These are phyloP conservation scores for Phytophthora boehmeriae DNA, from an alignment of 352 stramenopile species.

Conservation along the genomic window DNA sequence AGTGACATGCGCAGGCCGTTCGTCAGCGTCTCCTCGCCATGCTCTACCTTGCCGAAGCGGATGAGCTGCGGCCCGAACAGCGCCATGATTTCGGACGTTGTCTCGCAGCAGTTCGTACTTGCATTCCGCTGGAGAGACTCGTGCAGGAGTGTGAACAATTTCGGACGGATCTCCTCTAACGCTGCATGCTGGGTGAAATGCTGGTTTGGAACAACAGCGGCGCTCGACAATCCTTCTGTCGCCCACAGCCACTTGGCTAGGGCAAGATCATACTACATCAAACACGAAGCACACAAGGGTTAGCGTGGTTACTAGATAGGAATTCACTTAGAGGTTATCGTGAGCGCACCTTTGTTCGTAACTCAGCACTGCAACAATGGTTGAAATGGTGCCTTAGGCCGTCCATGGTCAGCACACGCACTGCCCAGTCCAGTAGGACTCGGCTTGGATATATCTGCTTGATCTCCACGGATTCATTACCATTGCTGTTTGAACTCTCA, in stretches of 20 bases:
- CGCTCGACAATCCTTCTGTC: constrained; percentile 37
- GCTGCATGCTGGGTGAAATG: constrained; percentile 26
- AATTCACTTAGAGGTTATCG: not conserved
- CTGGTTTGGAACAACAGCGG: not conserved
- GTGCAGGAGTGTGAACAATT: constrained; percentile 47
- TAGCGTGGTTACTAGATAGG: not conserved
- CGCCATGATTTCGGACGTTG: constrained; percentile 70
- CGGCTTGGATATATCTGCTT: constrained; percentile 57
- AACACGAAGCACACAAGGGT: constrained; percentile 2
- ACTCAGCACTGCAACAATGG: constrained; percentile 51
- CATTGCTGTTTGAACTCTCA: constrained; percentile 5
- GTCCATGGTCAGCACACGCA: constrained; percentile 48
- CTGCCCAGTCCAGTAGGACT: constrained; percentile 56
- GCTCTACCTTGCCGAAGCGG: constrained; percentile 37
- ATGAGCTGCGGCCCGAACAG: constrained; percentile 67
- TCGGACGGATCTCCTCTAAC: constrained; percentile 58
- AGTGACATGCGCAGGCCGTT: constrained; percentile 56
- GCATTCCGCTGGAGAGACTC: constrained; percentile 49
- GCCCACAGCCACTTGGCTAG: constrained; percentile 83
- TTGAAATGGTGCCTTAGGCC: constrained; percentile 53
- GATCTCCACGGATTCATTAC: constrained; percentile 15
- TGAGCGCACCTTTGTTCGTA: constrained; percentile 47
- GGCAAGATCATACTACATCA: constrained; percentile 62
- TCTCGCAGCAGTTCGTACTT: constrained; percentile 60
- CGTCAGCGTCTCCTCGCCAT: constrained; percentile 68